A percentile compares a stretch with the other conserved stretches of the same genome.
Evolutionary conservation across 192 early-diverging fungal species (phyloP).

Genomic region (Dissophora globulifera): DNA sequence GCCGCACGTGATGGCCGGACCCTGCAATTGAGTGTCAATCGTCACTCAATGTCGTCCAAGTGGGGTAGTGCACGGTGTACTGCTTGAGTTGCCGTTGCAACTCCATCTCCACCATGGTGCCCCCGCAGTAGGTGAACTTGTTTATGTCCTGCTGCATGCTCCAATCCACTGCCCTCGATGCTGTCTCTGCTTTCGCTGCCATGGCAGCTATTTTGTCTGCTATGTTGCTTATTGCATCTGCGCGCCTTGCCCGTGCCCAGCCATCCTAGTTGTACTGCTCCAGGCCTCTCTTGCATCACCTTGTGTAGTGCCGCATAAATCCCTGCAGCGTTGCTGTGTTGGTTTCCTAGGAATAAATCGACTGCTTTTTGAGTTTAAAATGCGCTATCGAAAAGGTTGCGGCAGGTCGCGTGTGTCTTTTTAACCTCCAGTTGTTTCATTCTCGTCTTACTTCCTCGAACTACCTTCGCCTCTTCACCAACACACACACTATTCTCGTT

Average conservation of each 20-base stretch:
- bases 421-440: too few relatives aligned
- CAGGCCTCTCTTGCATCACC: not conserved
- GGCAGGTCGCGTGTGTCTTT: too few relatives aligned
- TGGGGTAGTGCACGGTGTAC: slow-evolving; percentile 10
- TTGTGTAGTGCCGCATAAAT: not conserved
- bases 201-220: slow-evolving; percentile 5
- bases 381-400: too few relatives aligned
- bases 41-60: slow-evolving; percentile 6
- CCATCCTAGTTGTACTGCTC: slow-evolving; percentile 5
- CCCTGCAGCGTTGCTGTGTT: too few relatives aligned
- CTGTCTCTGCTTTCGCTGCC: not conserved
- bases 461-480: not conserved
- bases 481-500: not conserved
- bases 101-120: not conserved
- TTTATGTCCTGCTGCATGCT: not conserved
- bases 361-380: too few relatives aligned
- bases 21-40: not conserved
- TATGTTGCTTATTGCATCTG: not conserved
- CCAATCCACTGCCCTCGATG: slow-evolving; percentile 1
- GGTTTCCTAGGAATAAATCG: too few relatives aligned
- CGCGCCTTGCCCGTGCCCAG: not conserved
- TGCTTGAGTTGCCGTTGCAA: slow-evolving; percentile 8
- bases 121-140: not conserved
- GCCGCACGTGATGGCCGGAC: too few relatives aligned
- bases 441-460: too few relatives aligned